Percentiles rank a stretch among this genome's conserved stretches.
These are phyloP conservation scores for Trichosporon sp. DNA, from an alignment of 1,284 basidiomycete species.

Conservation along the genomic window DNA sequence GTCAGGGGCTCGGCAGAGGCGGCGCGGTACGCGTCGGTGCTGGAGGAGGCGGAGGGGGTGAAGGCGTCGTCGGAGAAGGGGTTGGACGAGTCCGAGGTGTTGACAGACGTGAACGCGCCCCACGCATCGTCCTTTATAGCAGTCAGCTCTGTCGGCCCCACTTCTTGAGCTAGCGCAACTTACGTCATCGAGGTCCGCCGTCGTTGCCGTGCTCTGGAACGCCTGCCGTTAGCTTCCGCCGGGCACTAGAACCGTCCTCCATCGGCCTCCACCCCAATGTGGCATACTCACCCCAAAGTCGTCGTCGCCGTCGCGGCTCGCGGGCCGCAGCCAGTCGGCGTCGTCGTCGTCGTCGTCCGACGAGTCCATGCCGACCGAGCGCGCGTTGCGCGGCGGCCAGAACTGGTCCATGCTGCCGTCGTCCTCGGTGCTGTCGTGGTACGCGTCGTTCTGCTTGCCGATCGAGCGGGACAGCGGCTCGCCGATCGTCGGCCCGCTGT, in stretches of 20 bases:
- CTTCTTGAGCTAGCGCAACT: neutral
- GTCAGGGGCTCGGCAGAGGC: slow-evolving; percentile 35
- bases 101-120: slow-evolving; percentile 41
- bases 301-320: slow-evolving; percentile 19
- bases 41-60: slow-evolving; percentile 11
- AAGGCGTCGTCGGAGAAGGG: slow-evolving; percentile 47
- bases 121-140: slow-evolving; percentile 36
- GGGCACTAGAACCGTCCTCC: neutral
- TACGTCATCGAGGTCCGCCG: slow-evolving; percentile 31
- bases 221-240: slow-evolving; percentile 17
- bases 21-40: slow-evolving; percentile 9
- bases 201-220: slow-evolving; percentile 22
- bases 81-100: slow-evolving; percentile 24
- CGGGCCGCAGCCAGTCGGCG: slow-evolving; percentile 43
- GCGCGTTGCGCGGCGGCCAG: slow-evolving; percentile 16
- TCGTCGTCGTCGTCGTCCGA: slow-evolving; percentile 47
- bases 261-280: too few relatives aligned
- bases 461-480: slow-evolving; percentile 39
- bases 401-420: slow-evolving; percentile 27
- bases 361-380: slow-evolving; percentile 27
- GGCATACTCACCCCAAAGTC: slow-evolving; percentile 40
- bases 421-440: slow-evolving; percentile 29
- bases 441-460: slow-evolving; percentile 24
- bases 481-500: slow-evolving; percentile 35
- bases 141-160: too few relatives aligned